Conservation (phyloP, 108 stramenopile species). For the Pseudonitzschia delicatissima region DNA sequence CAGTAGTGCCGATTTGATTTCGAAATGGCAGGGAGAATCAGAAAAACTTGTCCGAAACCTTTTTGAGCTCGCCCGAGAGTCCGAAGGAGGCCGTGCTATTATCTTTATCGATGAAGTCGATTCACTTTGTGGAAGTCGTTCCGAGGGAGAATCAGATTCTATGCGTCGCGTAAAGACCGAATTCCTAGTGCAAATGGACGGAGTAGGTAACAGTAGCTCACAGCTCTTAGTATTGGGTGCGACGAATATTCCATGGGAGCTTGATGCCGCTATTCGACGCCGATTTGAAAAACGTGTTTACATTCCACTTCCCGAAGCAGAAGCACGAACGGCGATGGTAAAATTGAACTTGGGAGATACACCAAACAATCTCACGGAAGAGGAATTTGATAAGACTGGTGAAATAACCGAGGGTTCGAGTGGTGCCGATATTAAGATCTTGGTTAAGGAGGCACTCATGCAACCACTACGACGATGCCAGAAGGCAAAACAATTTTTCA, state of each 20-base stretch:
- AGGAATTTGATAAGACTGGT: slow-evolving; percentile 83
- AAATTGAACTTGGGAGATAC: slow-evolving; percentile 92
- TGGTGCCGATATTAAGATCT: slow-evolving; percentile 93
- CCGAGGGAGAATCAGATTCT: slow-evolving; percentile 91
- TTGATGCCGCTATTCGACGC: slow-evolving; percentile 99
- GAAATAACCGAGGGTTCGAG: slow-evolving; percentile 81
- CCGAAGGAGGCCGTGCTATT: slow-evolving; percentile 81
- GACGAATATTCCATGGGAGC: slow-evolving; percentile 98
- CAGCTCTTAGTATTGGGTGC: slow-evolving; percentile 92
- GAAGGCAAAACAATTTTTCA: slow-evolving; percentile 88
- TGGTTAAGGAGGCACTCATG: slow-evolving; percentile 98
- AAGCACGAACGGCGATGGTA: slow-evolving; percentile 89
- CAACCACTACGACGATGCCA: slow-evolving; percentile 95
- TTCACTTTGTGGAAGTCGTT: slow-evolving; percentile 86
- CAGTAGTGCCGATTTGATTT: slow-evolving; percentile 93
- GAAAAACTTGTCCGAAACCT: slow-evolving; percentile 96
- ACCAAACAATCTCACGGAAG: slow-evolving; percentile 76
- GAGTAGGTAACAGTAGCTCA: slow-evolving; percentile 84
- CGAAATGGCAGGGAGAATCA: slow-evolving; percentile 99
- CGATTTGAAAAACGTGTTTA: slow-evolving; percentile 99
- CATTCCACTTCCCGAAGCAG: slow-evolving; percentile 94
- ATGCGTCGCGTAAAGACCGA: slow-evolving; percentile 96
- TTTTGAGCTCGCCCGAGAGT: slow-evolving; percentile 97
- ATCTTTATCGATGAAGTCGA: slow-evolving; percentile 97
- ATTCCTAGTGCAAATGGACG: slow-evolving; percentile 99